Evolutionary conservation across 2,329 filamentous ascomycete genomes (phyloP).

Genomic region (Trichophyton rubrum): DNA sequence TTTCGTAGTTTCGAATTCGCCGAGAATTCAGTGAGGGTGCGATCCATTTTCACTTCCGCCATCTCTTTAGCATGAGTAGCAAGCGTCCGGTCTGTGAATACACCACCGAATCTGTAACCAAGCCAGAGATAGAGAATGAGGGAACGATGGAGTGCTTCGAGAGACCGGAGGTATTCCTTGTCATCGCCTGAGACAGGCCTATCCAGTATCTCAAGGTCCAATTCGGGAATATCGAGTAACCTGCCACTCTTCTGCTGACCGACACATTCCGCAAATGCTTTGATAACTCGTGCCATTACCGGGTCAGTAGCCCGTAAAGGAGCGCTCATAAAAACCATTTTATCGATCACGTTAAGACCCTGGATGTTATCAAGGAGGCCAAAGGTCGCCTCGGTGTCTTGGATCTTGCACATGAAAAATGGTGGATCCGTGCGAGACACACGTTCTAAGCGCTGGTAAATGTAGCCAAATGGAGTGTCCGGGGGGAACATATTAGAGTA

Average conservation of each 20-base stretch:
- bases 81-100: slow-evolving; percentile 62
- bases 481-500: slow-evolving; percentile 74
- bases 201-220: slow-evolving; percentile 66
- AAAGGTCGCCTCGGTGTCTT: slow-evolving; percentile 52
- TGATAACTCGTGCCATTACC: slow-evolving; percentile 36
- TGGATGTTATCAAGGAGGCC: slow-evolving; percentile 61
- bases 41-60: slow-evolving; percentile 63
- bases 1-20: slow-evolving; percentile 30
- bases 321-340: slow-evolving; percentile 60
- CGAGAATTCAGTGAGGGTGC: slow-evolving; percentile 47
- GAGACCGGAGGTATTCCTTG: slow-evolving; percentile 48
- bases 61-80: slow-evolving; percentile 68
- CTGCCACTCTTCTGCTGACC: slow-evolving; percentile 54
- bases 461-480: slow-evolving; percentile 68
- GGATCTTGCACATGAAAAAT: slow-evolving; percentile 58
- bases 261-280: slow-evolving; percentile 56
- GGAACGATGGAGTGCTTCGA: slow-evolving; percentile 70
- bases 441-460: slow-evolving; percentile 62
- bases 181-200: slow-evolving; percentile 28
- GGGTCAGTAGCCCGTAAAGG: slow-evolving; percentile 49
- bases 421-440: slow-evolving; percentile 50
- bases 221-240: slow-evolving; percentile 55
- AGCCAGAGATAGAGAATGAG: slow-evolving; percentile 87
- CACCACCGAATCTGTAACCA: slow-evolving; percentile 71
- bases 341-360: slow-evolving; percentile 57